Conservation (phyloP, 805 yeast species). For the Groenewaldozyma tartarivorans region DNA sequence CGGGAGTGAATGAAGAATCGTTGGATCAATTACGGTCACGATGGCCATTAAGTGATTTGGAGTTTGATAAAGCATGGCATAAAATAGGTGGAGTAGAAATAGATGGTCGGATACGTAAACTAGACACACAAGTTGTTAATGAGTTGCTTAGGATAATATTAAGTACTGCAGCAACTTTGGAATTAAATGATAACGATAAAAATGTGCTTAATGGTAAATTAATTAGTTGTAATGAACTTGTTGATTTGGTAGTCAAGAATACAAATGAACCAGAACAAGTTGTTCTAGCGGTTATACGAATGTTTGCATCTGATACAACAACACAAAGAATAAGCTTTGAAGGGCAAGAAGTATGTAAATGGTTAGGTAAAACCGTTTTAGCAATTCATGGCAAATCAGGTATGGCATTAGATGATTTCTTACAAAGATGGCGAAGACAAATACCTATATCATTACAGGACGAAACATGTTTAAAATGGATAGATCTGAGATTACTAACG, state of each 20-base stretch:
- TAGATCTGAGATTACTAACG: conserved; percentile 42
- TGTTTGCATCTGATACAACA: not conserved
- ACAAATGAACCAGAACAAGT: not conserved
- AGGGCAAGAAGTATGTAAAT: not conserved
- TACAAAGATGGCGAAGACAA: conserved; percentile 21
- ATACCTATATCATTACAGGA: conserved; percentile 39
- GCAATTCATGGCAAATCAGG: not conserved
- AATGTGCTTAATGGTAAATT: not conserved
- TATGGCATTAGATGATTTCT: conserved; percentile 35
- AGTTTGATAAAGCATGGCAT: conserved; percentile 47
- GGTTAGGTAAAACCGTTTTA: not conserved
- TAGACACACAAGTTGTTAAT: not conserved
- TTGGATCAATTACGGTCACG: conserved; percentile 12
- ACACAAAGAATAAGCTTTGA: not conserved
- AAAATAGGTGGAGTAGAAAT: conserved; percentile 46
- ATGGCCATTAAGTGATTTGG: conserved; percentile 46
- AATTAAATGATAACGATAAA: not conserved
- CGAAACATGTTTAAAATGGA: conserved; percentile 27
- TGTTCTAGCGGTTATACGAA: not conserved
- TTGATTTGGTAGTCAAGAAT: too few species aligned
- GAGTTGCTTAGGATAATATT: not conserved
- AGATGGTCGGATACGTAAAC: conserved; percentile 25
- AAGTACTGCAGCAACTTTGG: not conserved
- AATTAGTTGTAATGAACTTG: too few species aligned
- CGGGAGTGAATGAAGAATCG: conserved; percentile 3